These are phyloP conservation scores for Drechslera avenae DNA, from an alignment of 2,329 filamentous ascomycete genomes.

Conservation along the genomic window DNA sequence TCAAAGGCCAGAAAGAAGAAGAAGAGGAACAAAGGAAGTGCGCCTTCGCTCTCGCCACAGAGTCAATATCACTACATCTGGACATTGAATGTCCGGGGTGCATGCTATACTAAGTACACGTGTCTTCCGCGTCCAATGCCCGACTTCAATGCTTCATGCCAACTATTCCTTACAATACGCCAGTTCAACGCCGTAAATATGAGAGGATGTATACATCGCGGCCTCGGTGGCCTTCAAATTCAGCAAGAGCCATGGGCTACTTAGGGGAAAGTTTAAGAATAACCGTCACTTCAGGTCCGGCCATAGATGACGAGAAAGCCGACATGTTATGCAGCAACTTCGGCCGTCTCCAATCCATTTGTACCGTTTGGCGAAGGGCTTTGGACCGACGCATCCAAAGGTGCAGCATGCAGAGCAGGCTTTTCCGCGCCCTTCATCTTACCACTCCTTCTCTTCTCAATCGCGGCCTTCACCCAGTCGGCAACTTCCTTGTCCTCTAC, in stretches of 20 bases:
- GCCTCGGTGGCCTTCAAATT: neutral
- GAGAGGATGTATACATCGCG: neutral
- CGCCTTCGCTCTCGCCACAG: too few relatives aligned
- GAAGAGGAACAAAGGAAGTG: too few relatives aligned
- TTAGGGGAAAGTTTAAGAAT: neutral
- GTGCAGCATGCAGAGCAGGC: conserved; percentile 86
- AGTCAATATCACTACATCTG: neutral
- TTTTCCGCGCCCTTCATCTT: conserved; percentile 59
- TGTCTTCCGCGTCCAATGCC: conserved; percentile 23
- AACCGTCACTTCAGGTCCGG: neutral
- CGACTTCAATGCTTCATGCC: conserved; percentile 20
- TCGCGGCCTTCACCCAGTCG: conserved; percentile 76
- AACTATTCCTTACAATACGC: conserved; percentile 24
- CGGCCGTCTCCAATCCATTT: conserved; percentile 30
- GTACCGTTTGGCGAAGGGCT: conserved; percentile 40
- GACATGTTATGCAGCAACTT: conserved; percentile 20
- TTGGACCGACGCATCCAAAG: conserved; percentile 69
- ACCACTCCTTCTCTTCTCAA: conserved; percentile 69
- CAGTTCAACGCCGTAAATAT: conserved; percentile 13
- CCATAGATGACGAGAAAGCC: neutral
- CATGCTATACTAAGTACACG: conserved; percentile 28
- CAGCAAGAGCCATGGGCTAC: neutral
- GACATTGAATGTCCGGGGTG: neutral
- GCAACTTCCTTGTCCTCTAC: conserved; percentile 81
- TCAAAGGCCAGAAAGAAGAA: neutral